Base-by-base conservation (phyloP, 1,139 yeast genomes). In the Scheffersomyces parashehatae region DNA sequence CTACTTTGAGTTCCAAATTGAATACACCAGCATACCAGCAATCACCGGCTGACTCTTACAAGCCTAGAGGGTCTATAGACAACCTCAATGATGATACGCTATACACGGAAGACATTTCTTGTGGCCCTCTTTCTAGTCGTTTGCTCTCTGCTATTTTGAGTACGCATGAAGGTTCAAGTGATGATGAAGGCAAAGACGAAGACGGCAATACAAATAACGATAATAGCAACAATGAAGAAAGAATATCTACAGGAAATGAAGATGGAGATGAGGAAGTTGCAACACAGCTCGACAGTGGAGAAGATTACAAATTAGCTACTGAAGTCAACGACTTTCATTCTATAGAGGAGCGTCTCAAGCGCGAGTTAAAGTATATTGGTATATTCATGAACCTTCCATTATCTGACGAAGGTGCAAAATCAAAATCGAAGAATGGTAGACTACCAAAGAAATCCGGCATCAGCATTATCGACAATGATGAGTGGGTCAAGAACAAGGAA, bases 81-180 rank as follows among this genome's bases (percentile, higher is more conserved):
- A 73, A 73, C 16, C 53, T 91, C 34, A 73, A 64, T 24, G 97
- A 89, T 54, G 84, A 79, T 4, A 65, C 69, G 2, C 64, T 91
- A 43, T 95, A 86, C 49, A 74, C 84, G 0, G 95, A 86, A 48
- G 83, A 80, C 16, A 72, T 91, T 1, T 85, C 96, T 0, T 87
- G 96, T 61, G 99, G 99, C 0, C 99, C 99, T 0, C 72, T 93
- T 35, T 87, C 96, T 0, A 83, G 93, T 28, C 77, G 99, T 47
- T 71, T 95, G 39, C 64, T 95, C 41, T 82, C 96, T 4, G 98
- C 98, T 0, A 74, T 93, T 20, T 62, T 87, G 46, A 78, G 79
- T 49, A 80, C 79, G 32, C 80, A 79, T 35, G 80, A 73, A 46
- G 72, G 65, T 2, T 60, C 54, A 2, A 64, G 55, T 9, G 69